Conservation (phyloP, 2,329 filamentous ascomycete genomes). For the Alternaria alternata region DNA sequence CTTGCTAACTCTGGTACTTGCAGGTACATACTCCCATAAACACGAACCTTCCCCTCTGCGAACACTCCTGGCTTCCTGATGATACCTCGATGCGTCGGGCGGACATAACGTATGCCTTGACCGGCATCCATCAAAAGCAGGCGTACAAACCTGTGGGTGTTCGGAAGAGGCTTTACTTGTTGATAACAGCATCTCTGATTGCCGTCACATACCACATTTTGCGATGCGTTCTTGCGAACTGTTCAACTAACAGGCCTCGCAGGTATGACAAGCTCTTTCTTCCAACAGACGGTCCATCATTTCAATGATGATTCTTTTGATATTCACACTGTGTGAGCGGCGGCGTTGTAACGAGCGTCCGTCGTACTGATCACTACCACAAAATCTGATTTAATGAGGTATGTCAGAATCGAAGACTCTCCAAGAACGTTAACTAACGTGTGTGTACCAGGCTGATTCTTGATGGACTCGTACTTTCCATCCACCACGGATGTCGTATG, state of each 20-base stretch:
- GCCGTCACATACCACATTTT: constrained; percentile 23
- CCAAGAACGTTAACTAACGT: constrained; percentile 30
- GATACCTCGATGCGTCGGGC: constrained; percentile 74
- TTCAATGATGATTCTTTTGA: constrained; percentile 67
- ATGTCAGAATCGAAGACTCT: constrained; percentile 25
- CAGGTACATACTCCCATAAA: constrained; percentile 43
- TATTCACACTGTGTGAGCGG: constrained; percentile 77
- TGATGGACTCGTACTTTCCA: constrained; percentile 43
- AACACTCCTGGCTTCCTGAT: constrained; percentile 56
- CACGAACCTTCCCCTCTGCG: constrained; percentile 19
- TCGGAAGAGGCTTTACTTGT: constrained; percentile 65
- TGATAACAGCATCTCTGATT: constrained; percentile 75
- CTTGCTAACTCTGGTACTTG: constrained; percentile 37
- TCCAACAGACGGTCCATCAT: constrained; percentile 54
- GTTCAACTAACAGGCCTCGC: constrained; percentile 27
- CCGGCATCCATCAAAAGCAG: constrained; percentile 62
- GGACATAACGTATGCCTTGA: constrained; percentile 67
- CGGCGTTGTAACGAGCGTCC: constrained; percentile 57
- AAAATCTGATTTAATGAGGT: constrained; percentile 78
- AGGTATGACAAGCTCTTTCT: constrained; percentile 43
- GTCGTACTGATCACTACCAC: constrained; percentile 67
- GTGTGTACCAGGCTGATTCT: constrained; percentile 43
- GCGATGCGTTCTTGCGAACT: constrained; percentile 11
- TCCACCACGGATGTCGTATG: constrained; percentile 17
- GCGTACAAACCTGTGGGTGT: constrained; percentile 72